Conservation (phyloP, 1,284 basidiomycete species). For the Heterobasidion parviporum region DNA sequence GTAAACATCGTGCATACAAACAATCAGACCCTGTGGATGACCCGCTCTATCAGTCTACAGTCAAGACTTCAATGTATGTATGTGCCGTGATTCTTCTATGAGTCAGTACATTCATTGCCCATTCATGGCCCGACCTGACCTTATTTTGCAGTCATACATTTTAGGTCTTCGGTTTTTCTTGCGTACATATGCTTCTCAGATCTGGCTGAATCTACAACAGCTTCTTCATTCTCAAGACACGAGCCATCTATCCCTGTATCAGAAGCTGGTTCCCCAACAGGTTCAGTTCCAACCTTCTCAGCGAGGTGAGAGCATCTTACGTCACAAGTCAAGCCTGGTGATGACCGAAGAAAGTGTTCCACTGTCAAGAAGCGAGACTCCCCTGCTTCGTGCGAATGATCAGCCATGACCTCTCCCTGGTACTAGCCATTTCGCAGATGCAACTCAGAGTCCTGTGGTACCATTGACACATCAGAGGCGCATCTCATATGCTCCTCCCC, state of each 20-base stretch:
- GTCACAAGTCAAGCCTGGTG: constrained; percentile 37
- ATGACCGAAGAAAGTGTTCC: constrained; percentile 23
- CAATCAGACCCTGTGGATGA: constrained; percentile 91
- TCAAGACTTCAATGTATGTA: constrained; percentile 91
- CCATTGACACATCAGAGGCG: constrained; percentile 27
- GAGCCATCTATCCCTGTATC: constrained; percentile 63
- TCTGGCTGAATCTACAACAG: constrained; percentile 97
- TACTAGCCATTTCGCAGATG: constrained; percentile 10
- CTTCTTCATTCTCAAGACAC: constrained; percentile 58
- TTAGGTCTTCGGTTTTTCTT: constrained; percentile 99
- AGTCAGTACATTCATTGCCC: constrained; percentile 40
- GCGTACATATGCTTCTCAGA: constrained; percentile 95
- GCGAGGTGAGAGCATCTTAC: constrained; percentile 2
- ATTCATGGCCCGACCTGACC: constrained; percentile 6
- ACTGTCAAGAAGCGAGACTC: not conserved
- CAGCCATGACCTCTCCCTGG: constrained; percentile 5
- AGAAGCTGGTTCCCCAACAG: constrained; percentile 44
- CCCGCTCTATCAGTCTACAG: constrained; percentile 94
- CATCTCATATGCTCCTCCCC: constrained; percentile 48
- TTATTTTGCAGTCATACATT: constrained; percentile 76
- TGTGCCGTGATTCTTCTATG: constrained; percentile 87
- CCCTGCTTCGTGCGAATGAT: not conserved
- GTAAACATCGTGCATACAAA: constrained; percentile 90
- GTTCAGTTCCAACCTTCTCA: constrained; percentile 4
- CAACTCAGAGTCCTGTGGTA: constrained; percentile 16